Evolutionary conservation across 1,139 yeast species (phyloP), one percentile per base, ranked within the genome.

Genomic region (Debaryomyces fabryi): DNA sequence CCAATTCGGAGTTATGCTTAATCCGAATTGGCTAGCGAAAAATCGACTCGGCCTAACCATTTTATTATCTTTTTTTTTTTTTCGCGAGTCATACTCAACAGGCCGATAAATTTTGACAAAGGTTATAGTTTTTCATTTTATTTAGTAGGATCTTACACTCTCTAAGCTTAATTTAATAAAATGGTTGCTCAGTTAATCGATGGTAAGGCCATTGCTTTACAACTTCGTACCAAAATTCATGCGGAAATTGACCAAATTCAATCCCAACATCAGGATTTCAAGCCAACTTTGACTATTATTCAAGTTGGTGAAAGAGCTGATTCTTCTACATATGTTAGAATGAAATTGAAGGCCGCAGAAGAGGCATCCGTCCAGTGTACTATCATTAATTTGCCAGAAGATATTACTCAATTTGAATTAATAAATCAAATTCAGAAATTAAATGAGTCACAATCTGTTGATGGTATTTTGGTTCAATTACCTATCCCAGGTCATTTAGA

Each of bases 271-370:
- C 75, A 83, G 20, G 78, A 76, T 48, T 92, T 91, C 73, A 75
- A 78, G 57, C 97, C 99, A 33, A 79, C 82, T 47, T 76, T 93
- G 65, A 78, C 89, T 47, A 92, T 93, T 58, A 78, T 93, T 57
- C 99, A 93, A 72, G 96, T 93, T 24, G 98, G 98, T 43, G 78
- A 74, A 44, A 80, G 98, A 62, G 92, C 89, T 35, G 99, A 93
- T 66, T 90, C 97, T 10, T 79, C 89, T 44, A 88, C 97, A n/a
- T 93, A 93, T 69, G 97, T 93, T 49, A 83, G 86, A 58, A 92
- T 93, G 96, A 93, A 93, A 74, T 76, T 89, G 58, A 88, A 86
- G 73, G 97, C 98, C 24, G 97, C 98, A 29, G 73, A 78, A 55
- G 95, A 88, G 63, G 93, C 96, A 34, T 83, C 85, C 51, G 86